Conservation (phyloP, 1,139 yeast species). For the Candida anutae region DNA sequence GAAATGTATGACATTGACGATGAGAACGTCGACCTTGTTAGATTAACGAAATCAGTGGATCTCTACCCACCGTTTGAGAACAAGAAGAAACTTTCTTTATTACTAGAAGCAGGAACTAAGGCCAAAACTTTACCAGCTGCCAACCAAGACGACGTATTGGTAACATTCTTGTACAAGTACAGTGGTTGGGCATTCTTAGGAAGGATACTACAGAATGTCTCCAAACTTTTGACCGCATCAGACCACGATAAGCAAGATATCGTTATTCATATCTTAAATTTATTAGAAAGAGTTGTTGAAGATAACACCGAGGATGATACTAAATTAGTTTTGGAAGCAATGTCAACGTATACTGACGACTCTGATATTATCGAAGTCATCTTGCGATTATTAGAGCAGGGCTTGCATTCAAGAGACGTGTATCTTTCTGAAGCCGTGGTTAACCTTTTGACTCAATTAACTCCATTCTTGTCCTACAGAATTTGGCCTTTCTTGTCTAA, state of each 20-base stretch:
- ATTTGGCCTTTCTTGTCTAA: constrained; percentile 76
- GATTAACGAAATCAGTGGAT: constrained; percentile 31
- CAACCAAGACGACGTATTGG: constrained; percentile 39
- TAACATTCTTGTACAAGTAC: constrained; percentile 64
- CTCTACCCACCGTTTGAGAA: constrained; percentile 45
- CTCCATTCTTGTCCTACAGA: constrained; percentile 47
- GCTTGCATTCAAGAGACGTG: constrained; percentile 49
- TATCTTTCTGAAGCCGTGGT: constrained; percentile 40
- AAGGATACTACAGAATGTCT: constrained; percentile 59
- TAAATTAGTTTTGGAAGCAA: constrained; percentile 42
- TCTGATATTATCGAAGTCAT: constrained; percentile 65
- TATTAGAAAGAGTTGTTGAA: constrained; percentile 43
- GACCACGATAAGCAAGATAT: constrained; percentile 29
- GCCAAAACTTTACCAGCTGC: constrained; percentile 59
- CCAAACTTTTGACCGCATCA: constrained; percentile 28
- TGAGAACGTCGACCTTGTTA: constrained; percentile 44
- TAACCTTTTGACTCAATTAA: constrained; percentile 43
- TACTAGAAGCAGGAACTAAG: constrained; percentile 47
- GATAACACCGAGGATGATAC: constrained; percentile 35
- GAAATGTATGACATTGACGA: constrained; percentile 41
- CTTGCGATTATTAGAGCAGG: constrained; percentile 59
- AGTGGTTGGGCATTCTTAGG: constrained; percentile 89
- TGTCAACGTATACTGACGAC: constrained; percentile 54
- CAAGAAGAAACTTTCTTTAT: constrained; percentile 35
- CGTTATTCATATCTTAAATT: constrained; percentile 41